Percentiles rank a stretch among this genome's conserved stretches.
phyloP scores from a whole-genome alignment of 2,329 filamentous ascomycete species.

The Paramyrothecium sp. region DNA sequence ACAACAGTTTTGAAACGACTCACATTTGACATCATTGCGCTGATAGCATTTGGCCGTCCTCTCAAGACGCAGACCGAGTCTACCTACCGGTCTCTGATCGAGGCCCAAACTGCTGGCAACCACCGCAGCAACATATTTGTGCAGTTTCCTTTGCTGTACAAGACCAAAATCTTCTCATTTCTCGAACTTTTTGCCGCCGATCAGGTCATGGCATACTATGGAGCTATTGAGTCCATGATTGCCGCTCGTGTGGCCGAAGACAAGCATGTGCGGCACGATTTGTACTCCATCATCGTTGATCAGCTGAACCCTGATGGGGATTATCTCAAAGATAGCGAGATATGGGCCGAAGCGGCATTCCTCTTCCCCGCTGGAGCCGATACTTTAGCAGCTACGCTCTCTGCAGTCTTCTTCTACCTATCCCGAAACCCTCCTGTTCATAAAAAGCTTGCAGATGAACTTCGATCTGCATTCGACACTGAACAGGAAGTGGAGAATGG shows the following conservation, averaged over 20 bases:
- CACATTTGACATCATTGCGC: constrained; percentile 4
- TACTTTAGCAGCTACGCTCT: neutral
- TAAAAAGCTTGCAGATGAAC: neutral
- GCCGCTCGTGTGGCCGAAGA: neutral
- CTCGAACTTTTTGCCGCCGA: neutral
- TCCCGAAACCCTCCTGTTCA: neutral
- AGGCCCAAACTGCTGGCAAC: too few species aligned
- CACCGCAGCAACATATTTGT: neutral
- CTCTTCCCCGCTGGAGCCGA: neutral
- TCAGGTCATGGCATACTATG: neutral
- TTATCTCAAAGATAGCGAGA: neutral
- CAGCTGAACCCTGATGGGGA: neutral
- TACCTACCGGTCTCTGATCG: neutral
- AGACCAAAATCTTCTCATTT: neutral
- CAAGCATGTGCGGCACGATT: neutral
- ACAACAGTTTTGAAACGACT: neutral
- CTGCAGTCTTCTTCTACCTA: neutral
- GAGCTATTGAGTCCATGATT: neutral
- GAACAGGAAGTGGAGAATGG: neutral
- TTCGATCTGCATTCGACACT: neutral
- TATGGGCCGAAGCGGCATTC: neutral
- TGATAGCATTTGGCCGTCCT: constrained; percentile 4
- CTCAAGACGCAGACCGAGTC: constrained; percentile 3
- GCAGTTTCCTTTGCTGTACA: neutral
- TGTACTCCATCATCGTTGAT: neutral